Conservation (phyloP, 345 rosid genomes). For the Salix suchowensis region DNA sequence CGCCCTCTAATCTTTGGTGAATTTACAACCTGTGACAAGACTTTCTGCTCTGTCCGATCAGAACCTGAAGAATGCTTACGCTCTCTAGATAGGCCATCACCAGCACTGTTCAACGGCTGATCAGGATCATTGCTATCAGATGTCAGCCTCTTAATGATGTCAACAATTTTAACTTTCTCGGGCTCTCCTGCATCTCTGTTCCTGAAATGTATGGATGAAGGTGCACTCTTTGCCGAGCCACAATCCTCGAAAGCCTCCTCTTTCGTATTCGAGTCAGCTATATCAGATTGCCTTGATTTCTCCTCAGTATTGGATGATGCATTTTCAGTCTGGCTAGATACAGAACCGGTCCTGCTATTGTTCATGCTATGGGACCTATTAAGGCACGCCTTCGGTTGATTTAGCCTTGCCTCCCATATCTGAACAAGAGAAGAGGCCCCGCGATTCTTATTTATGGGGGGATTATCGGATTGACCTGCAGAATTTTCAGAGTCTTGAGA, state of each 20-base stretch:
- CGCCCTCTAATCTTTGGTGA: slow-evolving; percentile 68
- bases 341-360: slow-evolving; percentile 27
- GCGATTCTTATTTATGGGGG: slow-evolving; percentile 8
- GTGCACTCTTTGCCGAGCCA: slow-evolving; percentile 23
- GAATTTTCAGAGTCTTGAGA: neutral
- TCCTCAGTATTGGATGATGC: slow-evolving; percentile 4
- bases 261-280: slow-evolving; percentile 8
- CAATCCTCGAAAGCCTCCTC: slow-evolving; percentile 30
- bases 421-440: slow-evolving; percentile 88
- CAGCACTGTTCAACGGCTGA: slow-evolving; percentile 9
- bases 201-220: slow-evolving; percentile 1
- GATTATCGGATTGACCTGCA: slow-evolving; percentile 15
- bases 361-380: slow-evolving; percentile 28
- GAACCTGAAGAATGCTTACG: slow-evolving; percentile 11
- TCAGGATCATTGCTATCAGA: slow-evolving; percentile 15
- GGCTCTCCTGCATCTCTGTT: slow-evolving; percentile 34
- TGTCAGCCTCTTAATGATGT: slow-evolving; percentile 55
- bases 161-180: slow-evolving; percentile 57
- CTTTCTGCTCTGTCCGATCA: slow-evolving; percentile 31
- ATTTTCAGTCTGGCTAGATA: slow-evolving; percentile 15
- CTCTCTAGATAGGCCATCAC: slow-evolving; percentile 23
- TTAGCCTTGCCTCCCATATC: slow-evolving; percentile 77
- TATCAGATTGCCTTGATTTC: slow-evolving; percentile 12
- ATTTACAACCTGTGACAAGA: slow-evolving; percentile 27
- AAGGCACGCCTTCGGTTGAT: neutral